These are phyloP conservation scores for Thalassiosira livingstoniorum DNA, from an alignment of 352 stramenopile genomes.

Conservation along the genomic window DNA sequence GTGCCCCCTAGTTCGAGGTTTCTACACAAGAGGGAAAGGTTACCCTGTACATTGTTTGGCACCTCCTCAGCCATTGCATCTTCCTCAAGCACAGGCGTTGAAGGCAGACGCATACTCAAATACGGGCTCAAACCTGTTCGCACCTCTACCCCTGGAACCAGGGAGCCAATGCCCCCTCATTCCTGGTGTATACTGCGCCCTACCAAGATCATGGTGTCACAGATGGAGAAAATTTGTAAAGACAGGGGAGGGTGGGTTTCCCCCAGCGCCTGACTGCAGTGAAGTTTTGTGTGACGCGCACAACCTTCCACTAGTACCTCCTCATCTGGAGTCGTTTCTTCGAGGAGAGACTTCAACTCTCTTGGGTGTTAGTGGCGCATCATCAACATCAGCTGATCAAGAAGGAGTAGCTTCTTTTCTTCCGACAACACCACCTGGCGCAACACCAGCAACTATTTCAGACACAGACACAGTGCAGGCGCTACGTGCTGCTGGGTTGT, in stretches of 20 bases:
- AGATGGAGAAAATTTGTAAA: conserved; percentile 82
- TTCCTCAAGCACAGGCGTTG: neutral
- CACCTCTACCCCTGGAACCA: neutral
- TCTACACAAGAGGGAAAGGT: conserved; percentile 75
- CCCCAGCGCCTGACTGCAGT: conserved; percentile 69
- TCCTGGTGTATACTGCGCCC: conserved; percentile 69
- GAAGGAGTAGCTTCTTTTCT: conserved; percentile 20
- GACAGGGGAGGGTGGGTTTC: conserved; percentile 70
- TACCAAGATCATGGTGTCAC: conserved; percentile 78
- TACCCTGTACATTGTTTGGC: conserved; percentile 64
- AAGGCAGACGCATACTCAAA: neutral
- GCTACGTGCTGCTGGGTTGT: conserved; percentile 65
- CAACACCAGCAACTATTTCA: conserved; percentile 12
- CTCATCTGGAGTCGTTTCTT: conserved; percentile 79
- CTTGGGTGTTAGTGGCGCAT: conserved; percentile 36
- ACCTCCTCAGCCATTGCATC: neutral
- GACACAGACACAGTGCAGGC: conserved; percentile 60
- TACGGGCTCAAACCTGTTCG: neutral
- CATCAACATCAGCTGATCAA: neutral
- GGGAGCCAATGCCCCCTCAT: conserved; percentile 60
- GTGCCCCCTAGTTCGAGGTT: conserved; percentile 69
- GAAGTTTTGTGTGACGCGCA: conserved; percentile 77
- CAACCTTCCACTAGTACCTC: conserved; percentile 74
- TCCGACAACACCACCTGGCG: conserved; percentile 3
- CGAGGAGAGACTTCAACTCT: conserved; percentile 67